phyloP scores from a whole-genome alignment of 768 basidiomycete species.

The Cyclocybe cylindracea region DNA sequence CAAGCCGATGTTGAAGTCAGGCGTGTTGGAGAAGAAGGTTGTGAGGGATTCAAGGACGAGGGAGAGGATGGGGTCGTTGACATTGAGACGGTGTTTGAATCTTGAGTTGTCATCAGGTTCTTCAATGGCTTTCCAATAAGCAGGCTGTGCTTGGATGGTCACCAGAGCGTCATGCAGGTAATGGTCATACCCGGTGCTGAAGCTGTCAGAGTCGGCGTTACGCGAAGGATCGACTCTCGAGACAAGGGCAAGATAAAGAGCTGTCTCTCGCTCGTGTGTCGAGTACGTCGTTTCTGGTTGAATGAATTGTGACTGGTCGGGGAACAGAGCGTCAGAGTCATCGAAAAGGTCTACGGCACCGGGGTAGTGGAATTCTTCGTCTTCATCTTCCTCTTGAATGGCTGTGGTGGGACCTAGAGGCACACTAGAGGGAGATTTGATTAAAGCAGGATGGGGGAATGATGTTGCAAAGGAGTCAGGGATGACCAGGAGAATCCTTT shows the following conservation, averaged over 20 bases:
- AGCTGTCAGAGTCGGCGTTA: conserved; percentile 65
- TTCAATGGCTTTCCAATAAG: conserved; percentile 50
- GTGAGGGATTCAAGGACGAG: conserved; percentile 69
- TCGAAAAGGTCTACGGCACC: conserved; percentile 31
- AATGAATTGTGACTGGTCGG: conserved; percentile 39
- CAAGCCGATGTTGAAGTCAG: conserved; percentile 86
- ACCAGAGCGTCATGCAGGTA: conserved; percentile 78
- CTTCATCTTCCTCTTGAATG: conserved; percentile 50
- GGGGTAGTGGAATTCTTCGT: conserved; percentile 47
- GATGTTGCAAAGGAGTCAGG: conserved; percentile 73
- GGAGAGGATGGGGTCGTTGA: conserved; percentile 75
- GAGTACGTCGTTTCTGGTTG: conserved; percentile 75
- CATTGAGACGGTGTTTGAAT: conserved; percentile 74
- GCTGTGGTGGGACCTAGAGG: conserved; percentile 13
- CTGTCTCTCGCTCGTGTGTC: conserved; percentile 86
- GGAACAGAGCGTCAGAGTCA: conserved; percentile 5
- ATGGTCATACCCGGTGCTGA: conserved; percentile 85
- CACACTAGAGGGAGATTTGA: conserved; percentile 7
- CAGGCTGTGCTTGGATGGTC: conserved; percentile 65
- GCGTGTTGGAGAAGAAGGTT: conserved; percentile 81
- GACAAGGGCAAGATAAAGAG: conserved; percentile 74
- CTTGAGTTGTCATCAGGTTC: conserved; percentile 35
- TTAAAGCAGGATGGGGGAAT: conserved; percentile 63
- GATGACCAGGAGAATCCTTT: conserved; percentile 70
- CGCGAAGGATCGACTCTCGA: conserved; percentile 77